Percentiles rank a stretch among this genome's conserved stretches.
These are phyloP conservation scores for Hansenula sp. DNA, from an alignment of 1,139 yeast genomes.

Conservation along the genomic window DNA sequence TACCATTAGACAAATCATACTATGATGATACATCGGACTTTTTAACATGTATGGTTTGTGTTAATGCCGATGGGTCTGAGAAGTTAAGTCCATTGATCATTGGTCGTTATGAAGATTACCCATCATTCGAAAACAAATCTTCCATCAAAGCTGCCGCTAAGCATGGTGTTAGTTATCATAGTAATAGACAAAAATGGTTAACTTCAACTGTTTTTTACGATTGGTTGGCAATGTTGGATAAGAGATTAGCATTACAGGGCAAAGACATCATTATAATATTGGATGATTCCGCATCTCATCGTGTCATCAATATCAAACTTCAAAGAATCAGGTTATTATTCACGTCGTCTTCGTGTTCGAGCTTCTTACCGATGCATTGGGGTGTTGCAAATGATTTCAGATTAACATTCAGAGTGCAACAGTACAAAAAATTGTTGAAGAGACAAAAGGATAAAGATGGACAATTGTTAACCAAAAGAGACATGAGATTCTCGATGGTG, in stretches of 20 bases:
- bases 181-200: conserved; percentile 61
- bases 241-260: conserved; percentile 40
- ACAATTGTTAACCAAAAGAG: conserved; percentile 23
- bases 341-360: conserved; percentile 30
- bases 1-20: conserved; percentile 56
- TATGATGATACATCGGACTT: conserved; percentile 48
- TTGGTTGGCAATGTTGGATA: conserved; percentile 57
- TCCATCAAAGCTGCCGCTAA: conserved; percentile 43
- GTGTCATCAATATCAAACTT: conserved; percentile 54
- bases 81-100: conserved; percentile 57
- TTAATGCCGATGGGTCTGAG: conserved; percentile 61
- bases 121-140: conserved; percentile 43
- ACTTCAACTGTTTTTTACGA: conserved; percentile 65
- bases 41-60: conserved; percentile 58
- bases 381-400: conserved; percentile 64
- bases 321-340: conserved; percentile 45
- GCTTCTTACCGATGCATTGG: conserved; percentile 58
- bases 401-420: conserved; percentile 54
- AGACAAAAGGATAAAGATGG: conserved; percentile 22
- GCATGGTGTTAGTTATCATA: conserved; percentile 52
- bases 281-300: conserved; percentile 63
- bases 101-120: conserved; percentile 52
- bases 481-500: conserved; percentile 45
- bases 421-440: conserved; percentile 47
- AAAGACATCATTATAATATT: conserved; percentile 52